Evolutionary conservation across 148 eudicot species (phyloP).

Genomic region (Polygonum aviculare): DNA sequence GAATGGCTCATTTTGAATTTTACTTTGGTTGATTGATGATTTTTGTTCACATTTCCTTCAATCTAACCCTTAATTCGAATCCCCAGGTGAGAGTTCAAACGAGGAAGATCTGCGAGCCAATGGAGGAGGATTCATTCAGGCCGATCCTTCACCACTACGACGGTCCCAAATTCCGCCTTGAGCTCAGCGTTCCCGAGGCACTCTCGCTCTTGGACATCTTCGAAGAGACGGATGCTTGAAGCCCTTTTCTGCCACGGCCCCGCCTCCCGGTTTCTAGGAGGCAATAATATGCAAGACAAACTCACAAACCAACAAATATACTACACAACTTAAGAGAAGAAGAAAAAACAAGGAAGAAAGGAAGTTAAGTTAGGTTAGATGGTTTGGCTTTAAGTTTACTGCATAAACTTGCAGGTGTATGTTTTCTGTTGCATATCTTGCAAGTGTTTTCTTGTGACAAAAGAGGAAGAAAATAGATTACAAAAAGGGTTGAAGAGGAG

Average conservation of each 20-base stretch:
- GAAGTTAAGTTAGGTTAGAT: background rate
- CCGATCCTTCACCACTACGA: constrained; percentile 98
- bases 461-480: background rate
- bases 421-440: constrained; percentile 2
- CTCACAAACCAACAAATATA: background rate
- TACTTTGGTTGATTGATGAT: background rate
- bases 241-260: background rate
- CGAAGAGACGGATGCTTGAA: constrained; percentile 19
- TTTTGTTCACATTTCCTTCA: background rate
- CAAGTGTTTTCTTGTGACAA: constrained; percentile 4
- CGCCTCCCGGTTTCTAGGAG: background rate
- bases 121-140: constrained; percentile 96
- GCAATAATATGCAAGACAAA: background rate
- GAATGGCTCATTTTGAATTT: background rate
- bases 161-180: constrained; percentile 99
- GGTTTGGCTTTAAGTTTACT: constrained; percentile 5
- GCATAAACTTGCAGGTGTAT: constrained; percentile 2
- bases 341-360: background rate
- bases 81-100: constrained; percentile 74
- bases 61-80: background rate
- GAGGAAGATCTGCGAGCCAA: constrained; percentile 77
- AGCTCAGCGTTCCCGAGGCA: constrained; percentile 86
- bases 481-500: constrained; percentile 1
- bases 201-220: constrained; percentile 66
- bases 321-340: background rate